Percentiles rank a stretch among this genome's conserved stretches.
phyloP scores from a whole-genome alignment of 2,329 filamentous ascomycete species.

The Cryphonectria carpinicola region DNA sequence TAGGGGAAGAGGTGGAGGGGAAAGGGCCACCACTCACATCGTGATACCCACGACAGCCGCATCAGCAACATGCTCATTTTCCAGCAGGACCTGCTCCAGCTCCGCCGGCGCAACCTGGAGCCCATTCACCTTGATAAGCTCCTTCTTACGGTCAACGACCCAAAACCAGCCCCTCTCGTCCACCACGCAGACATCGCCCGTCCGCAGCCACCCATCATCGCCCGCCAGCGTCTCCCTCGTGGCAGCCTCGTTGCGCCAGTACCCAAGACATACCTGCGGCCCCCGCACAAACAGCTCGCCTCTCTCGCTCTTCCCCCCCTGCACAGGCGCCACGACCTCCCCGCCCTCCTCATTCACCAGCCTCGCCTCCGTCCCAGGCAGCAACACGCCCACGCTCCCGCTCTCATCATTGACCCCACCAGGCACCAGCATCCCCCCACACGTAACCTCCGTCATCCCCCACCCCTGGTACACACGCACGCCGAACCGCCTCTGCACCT shows the following conservation, averaged over 20 bases:
- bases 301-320: conserved; percentile 41
- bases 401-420: conserved; percentile 43
- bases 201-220: conserved; percentile 63
- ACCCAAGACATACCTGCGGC: conserved; percentile 62
- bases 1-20: not conserved
- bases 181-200: conserved; percentile 47
- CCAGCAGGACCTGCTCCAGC: conserved; percentile 15
- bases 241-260: conserved; percentile 60
- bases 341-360: conserved; percentile 57
- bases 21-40: not conserved
- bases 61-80: conserved; percentile 13
- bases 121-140: conserved; percentile 22
- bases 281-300: conserved; percentile 59
- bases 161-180: conserved; percentile 48
- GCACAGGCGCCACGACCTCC: conserved; percentile 43
- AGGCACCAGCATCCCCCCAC: conserved; percentile 47
- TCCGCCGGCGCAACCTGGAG: conserved; percentile 21
- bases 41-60: conserved; percentile 33
- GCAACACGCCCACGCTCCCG: conserved; percentile 55
- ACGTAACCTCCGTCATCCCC: conserved; percentile 63
- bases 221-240: conserved; percentile 53
- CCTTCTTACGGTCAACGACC: conserved; percentile 61
- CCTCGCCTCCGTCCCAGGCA: conserved; percentile 57
- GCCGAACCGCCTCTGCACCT: conserved; percentile 48
- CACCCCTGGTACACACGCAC: conserved; percentile 55